phyloP scores from a whole-genome alignment of 2,329 filamentous ascomycete species.

The Zymoseptoria crescenta region DNA sequence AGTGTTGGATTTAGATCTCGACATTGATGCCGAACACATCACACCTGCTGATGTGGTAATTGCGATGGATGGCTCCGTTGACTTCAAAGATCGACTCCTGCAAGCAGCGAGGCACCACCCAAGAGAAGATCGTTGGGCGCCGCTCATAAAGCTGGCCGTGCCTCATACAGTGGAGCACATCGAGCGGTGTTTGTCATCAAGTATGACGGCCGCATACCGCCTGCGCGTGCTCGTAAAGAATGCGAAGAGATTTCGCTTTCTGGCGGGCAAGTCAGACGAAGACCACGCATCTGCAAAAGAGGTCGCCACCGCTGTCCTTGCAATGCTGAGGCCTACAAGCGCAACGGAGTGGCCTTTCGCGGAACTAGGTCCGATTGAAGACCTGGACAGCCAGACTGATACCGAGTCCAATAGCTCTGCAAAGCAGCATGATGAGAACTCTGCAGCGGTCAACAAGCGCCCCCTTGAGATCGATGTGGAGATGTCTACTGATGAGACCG shows the following conservation, averaged over 20 bases:
- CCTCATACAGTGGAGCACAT: slow-evolving; percentile 39
- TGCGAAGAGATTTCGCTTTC: slow-evolving; percentile 21
- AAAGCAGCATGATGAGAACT: not conserved
- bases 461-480: slow-evolving; percentile 6
- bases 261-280: slow-evolving; percentile 29
- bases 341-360: slow-evolving; percentile 22
- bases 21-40: slow-evolving; percentile 14
- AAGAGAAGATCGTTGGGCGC: slow-evolving; percentile 9
- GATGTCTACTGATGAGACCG: slow-evolving; percentile 1
- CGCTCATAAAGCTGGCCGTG: slow-evolving; percentile 34
- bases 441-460: slow-evolving; percentile 13
- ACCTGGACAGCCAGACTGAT: slow-evolving; percentile 29
- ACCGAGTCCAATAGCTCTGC: slow-evolving; percentile 15
- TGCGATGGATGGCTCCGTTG: slow-evolving; percentile 31
- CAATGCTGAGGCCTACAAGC: slow-evolving; percentile 13
- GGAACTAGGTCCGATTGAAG: slow-evolving; percentile 19
- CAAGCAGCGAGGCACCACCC: slow-evolving; percentile 7
- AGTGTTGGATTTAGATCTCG: slow-evolving; percentile 26
- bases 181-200: slow-evolving; percentile 31
- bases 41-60: slow-evolving; percentile 33
- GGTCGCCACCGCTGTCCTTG: slow-evolving; percentile 18
- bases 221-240: slow-evolving; percentile 32
- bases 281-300: slow-evolving; percentile 14
- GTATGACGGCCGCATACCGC: slow-evolving; percentile 20
- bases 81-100: slow-evolving; percentile 9